Conservation (phyloP, 805 yeast species). For the Cyberlindnera galapagoensis region DNA sequence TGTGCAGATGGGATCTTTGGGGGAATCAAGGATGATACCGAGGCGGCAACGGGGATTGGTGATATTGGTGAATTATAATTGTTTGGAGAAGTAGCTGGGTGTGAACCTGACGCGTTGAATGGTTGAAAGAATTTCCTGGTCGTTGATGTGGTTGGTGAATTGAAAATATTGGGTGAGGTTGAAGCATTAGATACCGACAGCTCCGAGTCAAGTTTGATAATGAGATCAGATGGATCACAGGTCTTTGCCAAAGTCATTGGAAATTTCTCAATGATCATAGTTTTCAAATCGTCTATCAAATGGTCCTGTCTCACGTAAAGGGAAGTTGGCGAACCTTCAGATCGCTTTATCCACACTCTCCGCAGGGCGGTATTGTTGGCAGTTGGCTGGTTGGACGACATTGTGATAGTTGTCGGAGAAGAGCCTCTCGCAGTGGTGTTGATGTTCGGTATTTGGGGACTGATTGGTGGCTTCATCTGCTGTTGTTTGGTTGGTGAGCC, state of each 20-base stretch:
- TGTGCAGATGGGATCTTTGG: slow-evolving; percentile 10
- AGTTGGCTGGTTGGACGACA: no score
- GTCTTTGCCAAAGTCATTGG: slow-evolving; percentile 58
- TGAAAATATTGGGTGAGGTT: slow-evolving; percentile 2
- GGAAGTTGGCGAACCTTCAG: slow-evolving; percentile 60
- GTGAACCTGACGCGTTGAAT: slow-evolving; percentile 2
- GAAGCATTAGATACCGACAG: slow-evolving; percentile 5
- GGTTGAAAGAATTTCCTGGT: no score
- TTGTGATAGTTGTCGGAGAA: no score
- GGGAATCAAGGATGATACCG: slow-evolving; percentile 11
- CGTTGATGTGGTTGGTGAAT: slow-evolving; percentile 7
- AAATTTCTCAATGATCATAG: slow-evolving; percentile 52
- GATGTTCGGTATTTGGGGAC: slow-evolving; percentile 12
- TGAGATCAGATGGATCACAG: slow-evolving; percentile 65
- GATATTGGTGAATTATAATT: slow-evolving; percentile 18
- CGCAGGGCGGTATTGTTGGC: no score
- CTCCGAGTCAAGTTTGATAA: slow-evolving; percentile 25
- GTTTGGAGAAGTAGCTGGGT: slow-evolving; percentile 2
- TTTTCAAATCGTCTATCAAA: slow-evolving; percentile 78
- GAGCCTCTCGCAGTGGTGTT: slow-evolving; percentile 12
- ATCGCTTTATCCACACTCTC: slow-evolving; percentile 51
- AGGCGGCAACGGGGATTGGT: slow-evolving; percentile 21
- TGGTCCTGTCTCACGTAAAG: slow-evolving; percentile 53
- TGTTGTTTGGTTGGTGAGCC: slow-evolving; percentile 10
- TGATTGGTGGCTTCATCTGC: slow-evolving; percentile 1